These are phyloP conservation scores for Suillus decipiens DNA, from an alignment of 768 basidiomycete species.

Conservation along the genomic window DNA sequence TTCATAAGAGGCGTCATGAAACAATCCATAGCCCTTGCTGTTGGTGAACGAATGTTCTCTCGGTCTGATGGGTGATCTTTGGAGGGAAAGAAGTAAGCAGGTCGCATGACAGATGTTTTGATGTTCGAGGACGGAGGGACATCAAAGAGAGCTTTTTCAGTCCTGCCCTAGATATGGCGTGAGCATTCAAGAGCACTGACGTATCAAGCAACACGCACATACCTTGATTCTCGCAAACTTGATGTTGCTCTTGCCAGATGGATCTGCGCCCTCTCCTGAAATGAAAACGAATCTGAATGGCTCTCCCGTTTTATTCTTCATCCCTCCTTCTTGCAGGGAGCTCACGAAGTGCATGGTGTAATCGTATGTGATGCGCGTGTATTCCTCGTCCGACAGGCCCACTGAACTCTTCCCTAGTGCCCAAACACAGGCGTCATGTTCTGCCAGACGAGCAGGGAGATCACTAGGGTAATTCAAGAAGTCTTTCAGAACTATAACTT, in stretches of 20 bases:
- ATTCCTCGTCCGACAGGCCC: constrained; percentile 34
- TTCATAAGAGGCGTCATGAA: constrained; percentile 17
- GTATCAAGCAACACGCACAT: constrained; percentile 3
- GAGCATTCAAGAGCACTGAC: not conserved
- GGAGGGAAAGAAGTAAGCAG: constrained; percentile 37
- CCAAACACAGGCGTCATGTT: constrained; percentile 40
- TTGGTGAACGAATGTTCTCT: constrained; percentile 25
- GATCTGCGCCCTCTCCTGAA: constrained; percentile 40
- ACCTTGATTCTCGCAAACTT: constrained; percentile 42
- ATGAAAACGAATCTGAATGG: constrained; percentile 41
- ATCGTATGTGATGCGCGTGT: constrained; percentile 37
- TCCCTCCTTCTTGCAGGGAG: constrained; percentile 29
- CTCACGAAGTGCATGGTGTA: constrained; percentile 34
- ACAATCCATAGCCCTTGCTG: constrained; percentile 18
- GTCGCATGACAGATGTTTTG: constrained; percentile 31
- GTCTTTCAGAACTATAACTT: constrained; percentile 34
- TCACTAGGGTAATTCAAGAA: constrained; percentile 34
- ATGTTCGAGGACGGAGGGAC: constrained; percentile 24
- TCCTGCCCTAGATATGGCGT: constrained; percentile 25
- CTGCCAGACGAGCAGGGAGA: constrained; percentile 30
- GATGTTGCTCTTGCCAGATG: constrained; percentile 29
- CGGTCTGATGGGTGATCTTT: constrained; percentile 29
- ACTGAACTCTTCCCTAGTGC: constrained; percentile 32
- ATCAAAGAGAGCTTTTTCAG: constrained; percentile 32
- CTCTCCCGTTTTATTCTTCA: constrained; percentile 14